Conservation (phyloP, 306 rosid genomes). For the Cicer pinnatifidum region DNA sequence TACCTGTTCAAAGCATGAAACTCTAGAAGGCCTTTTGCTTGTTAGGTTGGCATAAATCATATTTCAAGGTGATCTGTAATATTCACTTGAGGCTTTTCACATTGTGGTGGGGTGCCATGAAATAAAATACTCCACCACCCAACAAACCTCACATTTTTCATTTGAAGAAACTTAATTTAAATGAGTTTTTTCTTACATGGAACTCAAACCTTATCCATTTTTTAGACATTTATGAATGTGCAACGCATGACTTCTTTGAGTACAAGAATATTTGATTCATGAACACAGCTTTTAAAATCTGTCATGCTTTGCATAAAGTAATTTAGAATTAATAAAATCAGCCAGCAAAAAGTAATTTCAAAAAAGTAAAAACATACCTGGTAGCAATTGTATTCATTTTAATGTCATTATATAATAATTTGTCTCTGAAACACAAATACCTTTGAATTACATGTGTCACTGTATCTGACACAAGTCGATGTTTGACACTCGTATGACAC, state of each 20-base stretch:
- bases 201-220: not conserved
- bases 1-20: constrained; percentile 23
- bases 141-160: not conserved
- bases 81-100: constrained; percentile 38
- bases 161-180: not conserved
- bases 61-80: constrained; percentile 43
- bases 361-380: not conserved
- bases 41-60: constrained; percentile 39
- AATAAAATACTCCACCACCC: not conserved
- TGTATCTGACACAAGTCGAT: too few relatives aligned
- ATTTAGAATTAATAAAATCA: not conserved
- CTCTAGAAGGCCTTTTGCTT: constrained; percentile 45
- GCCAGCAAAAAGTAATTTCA: not conserved
- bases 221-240: not conserved
- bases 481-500: too few relatives aligned
- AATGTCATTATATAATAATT: not conserved
- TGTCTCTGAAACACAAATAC: too few relatives aligned
- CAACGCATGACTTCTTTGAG: not conserved
- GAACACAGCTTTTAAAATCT: not conserved
- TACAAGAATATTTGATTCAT: not conserved
- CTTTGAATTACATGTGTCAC: too few relatives aligned
- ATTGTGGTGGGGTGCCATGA: constrained; percentile 12
- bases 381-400: not conserved
- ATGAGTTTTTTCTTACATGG: not conserved
- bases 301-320: constrained; percentile 4